Evolutionary conservation across 75 land plant species (phyloP), one percentile per base, ranked within the genome.

Genomic region (Sequoiadendron giganteum): DNA sequence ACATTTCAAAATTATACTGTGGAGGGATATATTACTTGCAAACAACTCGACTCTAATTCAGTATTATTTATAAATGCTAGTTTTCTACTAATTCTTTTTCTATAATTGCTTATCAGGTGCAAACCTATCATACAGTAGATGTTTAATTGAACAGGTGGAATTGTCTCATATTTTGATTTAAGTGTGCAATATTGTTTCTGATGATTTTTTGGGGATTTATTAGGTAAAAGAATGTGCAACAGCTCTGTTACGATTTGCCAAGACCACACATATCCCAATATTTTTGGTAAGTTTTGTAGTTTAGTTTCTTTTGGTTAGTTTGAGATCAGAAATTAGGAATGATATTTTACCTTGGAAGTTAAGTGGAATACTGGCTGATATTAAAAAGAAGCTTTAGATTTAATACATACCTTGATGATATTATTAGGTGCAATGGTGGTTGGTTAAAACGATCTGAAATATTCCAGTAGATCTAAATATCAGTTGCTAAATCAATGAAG

Each of bases 161-260:
- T 73, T 73, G 38, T 32, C 16, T 73, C 38, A 11, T 30, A 30
- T 72, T 65, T 73, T 73, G 30, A 8, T 72, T 73, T 32, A 11
- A 32, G 11, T 32, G 38, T 21, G 38, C 36, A 73, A 32, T 73
- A 73, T 73, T 34, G 15, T 81, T 81, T 21, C 83, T 81, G 21
- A 81, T 78, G 4, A 77, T 80, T 32, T 34, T 85, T 19, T 10
- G 40, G 21, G 56, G 49, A 76, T 83, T 10, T n/a, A 85, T 80
- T 90, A 97, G 99, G 96, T 97, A 39, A 94, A 89, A 87, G 99
- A 97, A 86, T 97, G 99, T 87, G 95, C 99, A 32, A 92, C 96
- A 77, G 94, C 95, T 42, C 90, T 97, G 83, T 87, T 96, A 85
- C 92, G 94, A 3, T 93, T 92, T 89, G 94, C 99, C 1, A 97